A percentile compares a stretch with the other conserved stretches of the same genome.
These are phyloP conservation scores for Arachis hypogaea DNA, from an alignment of 306 rosid species.

Conservation along the genomic window DNA sequence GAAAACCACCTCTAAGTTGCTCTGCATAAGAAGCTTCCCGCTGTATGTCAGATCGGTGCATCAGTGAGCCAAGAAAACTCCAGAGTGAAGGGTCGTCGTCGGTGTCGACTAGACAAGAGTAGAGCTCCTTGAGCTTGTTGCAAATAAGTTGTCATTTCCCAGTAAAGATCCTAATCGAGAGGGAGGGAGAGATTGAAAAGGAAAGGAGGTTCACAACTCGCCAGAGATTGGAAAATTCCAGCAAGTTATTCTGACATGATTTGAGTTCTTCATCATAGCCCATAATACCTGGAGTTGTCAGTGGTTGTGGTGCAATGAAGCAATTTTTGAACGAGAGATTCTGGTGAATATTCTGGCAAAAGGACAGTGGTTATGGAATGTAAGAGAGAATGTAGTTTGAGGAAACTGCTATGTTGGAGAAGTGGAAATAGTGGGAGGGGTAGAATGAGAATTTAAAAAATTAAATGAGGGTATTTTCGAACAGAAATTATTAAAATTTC, in stretches of 20 bases:
- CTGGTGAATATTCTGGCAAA: neutral
- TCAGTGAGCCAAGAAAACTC: slow-evolving; percentile 61
- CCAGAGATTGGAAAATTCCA: slow-evolving; percentile 50
- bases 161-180: slow-evolving; percentile 67
- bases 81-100: slow-evolving; percentile 55
- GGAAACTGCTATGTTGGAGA: too few relatives aligned
- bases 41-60: slow-evolving; percentile 77
- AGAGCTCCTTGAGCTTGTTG: slow-evolving; percentile 66
- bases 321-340: slow-evolving; percentile 41
- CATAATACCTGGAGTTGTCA: slow-evolving; percentile 51
- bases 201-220: slow-evolving; percentile 48
- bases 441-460: too few relatives aligned
- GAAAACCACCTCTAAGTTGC: slow-evolving; percentile 71
- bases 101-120: slow-evolving; percentile 57
- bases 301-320: slow-evolving; percentile 36
- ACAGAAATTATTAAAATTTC: too few relatives aligned
- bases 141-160: slow-evolving; percentile 77
- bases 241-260: slow-evolving; percentile 11
- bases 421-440: too few relatives aligned
- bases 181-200: slow-evolving; percentile 64
- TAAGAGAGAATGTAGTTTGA: slow-evolving; percentile 10
- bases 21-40: slow-evolving; percentile 95
- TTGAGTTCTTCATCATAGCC: slow-evolving; percentile 43
- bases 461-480: too few relatives aligned
- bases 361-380: slow-evolving; percentile 6